Base-by-base conservation (phyloP, 2,329 filamentous ascomycete species). In the Fusarium sp. region DNA sequence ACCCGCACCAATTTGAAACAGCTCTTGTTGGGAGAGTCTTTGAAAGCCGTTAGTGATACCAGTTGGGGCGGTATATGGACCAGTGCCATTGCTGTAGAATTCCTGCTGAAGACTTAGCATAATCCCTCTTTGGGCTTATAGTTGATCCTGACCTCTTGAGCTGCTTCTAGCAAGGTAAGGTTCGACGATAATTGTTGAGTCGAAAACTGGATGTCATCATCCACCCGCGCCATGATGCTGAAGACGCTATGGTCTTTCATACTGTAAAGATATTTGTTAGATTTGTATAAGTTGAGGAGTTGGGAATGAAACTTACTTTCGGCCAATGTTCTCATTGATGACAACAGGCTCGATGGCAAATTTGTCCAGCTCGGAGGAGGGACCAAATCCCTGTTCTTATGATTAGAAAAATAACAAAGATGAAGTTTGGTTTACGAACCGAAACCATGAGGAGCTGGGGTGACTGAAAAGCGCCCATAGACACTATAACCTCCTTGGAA, bases 291-390 rank as follows among this genome's bases (percentile, higher is more conserved):
- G 3, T 13, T 4, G 1, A 31, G 1, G 9, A 16, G 8, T 6
- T 2, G 0, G 6, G 4, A 3, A 10, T 16, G 16, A 1, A 4
- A n/a, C 50, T 31, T 31, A 45, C 61, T 63, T 45, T 8, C 55
- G 61, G 5, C 61, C 61, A 4, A 63, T 62, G 4, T 63, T 63
- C 7, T 63, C 61, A 15, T 63, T 63, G 4, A 63, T 33, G 1
- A 63, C n/a, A 3, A 63, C 28, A 2, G 61, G 61, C 7, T 63
- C 58, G 10, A 63, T 63, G 5, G 52, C 52, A 31, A 57, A 57
- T 15, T 55, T 34, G 4, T 63, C 50, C 10, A 63, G 28, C 8
- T 47, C 53, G 0, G 23, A 18, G 2, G 40, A 34, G 1, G 61
- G 60, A 2, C 61, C 61, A 4, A 63, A 36, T 0, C 61, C 61